Base-by-base conservation (phyloP, 2,329 filamentous ascomycete species). In the Sphaerostilbella broomeana region DNA sequence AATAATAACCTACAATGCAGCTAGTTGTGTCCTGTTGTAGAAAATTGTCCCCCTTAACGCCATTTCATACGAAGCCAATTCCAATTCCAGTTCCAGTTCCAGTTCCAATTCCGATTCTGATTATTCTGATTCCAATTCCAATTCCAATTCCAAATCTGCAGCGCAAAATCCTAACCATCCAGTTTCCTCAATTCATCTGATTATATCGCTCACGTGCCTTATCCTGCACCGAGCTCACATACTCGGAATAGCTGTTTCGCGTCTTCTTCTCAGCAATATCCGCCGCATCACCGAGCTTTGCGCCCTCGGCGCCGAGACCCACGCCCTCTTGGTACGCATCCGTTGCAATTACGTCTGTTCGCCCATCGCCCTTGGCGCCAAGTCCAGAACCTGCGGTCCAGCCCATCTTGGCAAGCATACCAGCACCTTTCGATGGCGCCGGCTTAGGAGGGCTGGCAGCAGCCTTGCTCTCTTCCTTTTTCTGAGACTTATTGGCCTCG, bases 361-460 rank as follows among this genome's bases (percentile, higher is more conserved):
- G 69, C 0, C 82, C 82, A 5, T 70, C 70, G 5, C 76, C 77
- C 31, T 73, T 70, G 0, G 73, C 77, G 2, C 82, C 82, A 4
- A 86, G 65, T 0, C 82, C 81, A 41, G 72, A 68, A 7, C 82
- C 81, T 1, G 70, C 66, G 16, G 65, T 76, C 81, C 81, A 86
- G 18, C 82, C 82, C 76, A 84, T 83, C 65, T 85, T 86, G 26
- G 78, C 76, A 26, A 86, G 65, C 53, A 86, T 69, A 3, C 77
- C 75, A 0, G 78, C 78, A 10, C 81, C 80, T 57, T 81, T 84
- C 24, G 76, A 79, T 43, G 67, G 62, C 35, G 16, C 25, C 6
- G 49, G 43, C 3, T 30, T 35, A 11, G 51, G 51, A 4, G 56
- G 52, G 17, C 51, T 42, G 12, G 28, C 50, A 7, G 47, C 18